phyloP scores from a whole-genome alignment of 441 rosid genomes.

The Melastoma candidum region DNA sequence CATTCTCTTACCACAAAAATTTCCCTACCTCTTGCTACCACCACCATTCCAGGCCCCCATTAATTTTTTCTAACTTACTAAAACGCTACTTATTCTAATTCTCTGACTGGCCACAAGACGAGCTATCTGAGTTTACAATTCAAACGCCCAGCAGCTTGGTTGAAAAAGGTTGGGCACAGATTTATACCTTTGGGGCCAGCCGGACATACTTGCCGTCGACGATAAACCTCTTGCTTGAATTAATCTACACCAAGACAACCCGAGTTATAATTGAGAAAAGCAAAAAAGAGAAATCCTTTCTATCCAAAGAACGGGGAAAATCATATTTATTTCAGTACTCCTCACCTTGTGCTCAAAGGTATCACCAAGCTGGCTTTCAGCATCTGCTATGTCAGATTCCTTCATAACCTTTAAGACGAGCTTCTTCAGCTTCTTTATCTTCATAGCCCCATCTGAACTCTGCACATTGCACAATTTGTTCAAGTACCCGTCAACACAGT shows the following conservation, averaged over 20 bases:
- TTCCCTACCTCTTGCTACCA: too few relatives aligned
- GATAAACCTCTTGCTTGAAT: slow-evolving; percentile 49
- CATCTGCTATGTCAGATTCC: slow-evolving; percentile 37
- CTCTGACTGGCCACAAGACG: too few relatives aligned
- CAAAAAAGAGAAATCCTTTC: neutral
- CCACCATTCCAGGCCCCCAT: too few relatives aligned
- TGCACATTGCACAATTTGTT: slow-evolving; percentile 8
- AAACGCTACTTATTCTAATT: too few relatives aligned
- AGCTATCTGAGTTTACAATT: too few relatives aligned
- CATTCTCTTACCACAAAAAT: too few relatives aligned
- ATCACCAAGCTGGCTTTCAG: slow-evolving; percentile 28
- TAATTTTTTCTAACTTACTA: too few relatives aligned
- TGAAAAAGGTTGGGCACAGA: too few relatives aligned
- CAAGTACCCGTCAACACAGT: neutral
- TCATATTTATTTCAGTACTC: neutral
- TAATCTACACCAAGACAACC: slow-evolving; percentile 34
- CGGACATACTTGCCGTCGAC: slow-evolving; percentile 51
- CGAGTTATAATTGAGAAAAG: neutral
- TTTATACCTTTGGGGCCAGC: slow-evolving; percentile 24
- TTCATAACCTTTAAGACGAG: slow-evolving; percentile 38
- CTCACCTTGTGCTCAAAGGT: slow-evolving; percentile 62
- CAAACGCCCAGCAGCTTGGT: too few relatives aligned
- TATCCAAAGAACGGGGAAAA: neutral
- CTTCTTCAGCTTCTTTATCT: slow-evolving; percentile 65
- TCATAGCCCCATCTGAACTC: slow-evolving; percentile 60